phyloP scores from a whole-genome alignment of 129 eudicot species.

The Glebionis coronaria region DNA sequence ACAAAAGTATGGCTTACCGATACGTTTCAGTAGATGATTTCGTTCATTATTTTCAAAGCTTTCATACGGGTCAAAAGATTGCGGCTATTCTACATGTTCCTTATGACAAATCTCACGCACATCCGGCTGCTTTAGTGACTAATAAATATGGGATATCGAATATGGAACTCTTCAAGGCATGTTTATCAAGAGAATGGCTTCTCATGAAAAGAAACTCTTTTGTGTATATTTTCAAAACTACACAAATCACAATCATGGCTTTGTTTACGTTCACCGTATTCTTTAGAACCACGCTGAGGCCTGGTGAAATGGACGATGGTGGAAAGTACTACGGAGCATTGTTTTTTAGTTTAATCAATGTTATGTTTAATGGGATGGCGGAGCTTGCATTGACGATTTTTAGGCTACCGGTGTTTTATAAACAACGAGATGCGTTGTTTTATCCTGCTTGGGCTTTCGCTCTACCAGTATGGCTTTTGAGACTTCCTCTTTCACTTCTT shows the following conservation, averaged over 20 bases:
- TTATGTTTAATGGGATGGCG: slow-evolving; percentile 87
- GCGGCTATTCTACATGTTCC: slow-evolving; percentile 45
- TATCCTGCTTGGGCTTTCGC: slow-evolving; percentile 97
- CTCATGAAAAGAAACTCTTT: slow-evolving; percentile 74
- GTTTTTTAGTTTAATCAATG: slow-evolving; percentile 67
- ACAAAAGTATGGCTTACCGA: slow-evolving; percentile 53
- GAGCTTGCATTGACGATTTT: slow-evolving; percentile 74
- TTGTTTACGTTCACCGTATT: slow-evolving; percentile 69
- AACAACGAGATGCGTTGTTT: slow-evolving; percentile 74
- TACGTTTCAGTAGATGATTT: slow-evolving; percentile 65
- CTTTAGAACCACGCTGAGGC: slow-evolving; percentile 67
- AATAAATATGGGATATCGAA: slow-evolving; percentile 77
- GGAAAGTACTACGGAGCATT: slow-evolving; percentile 76
- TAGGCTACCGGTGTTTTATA: slow-evolving; percentile 78
- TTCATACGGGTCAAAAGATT: slow-evolving; percentile 47
- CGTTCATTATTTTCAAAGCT: slow-evolving; percentile 47
- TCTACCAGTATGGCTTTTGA: slow-evolving; percentile 73
- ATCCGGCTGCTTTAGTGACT: slow-evolving; percentile 77
- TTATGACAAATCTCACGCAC: slow-evolving; percentile 58
- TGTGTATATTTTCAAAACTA: slow-evolving; percentile 75
- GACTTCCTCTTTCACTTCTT: slow-evolving; percentile 74
- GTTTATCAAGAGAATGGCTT: slow-evolving; percentile 81
- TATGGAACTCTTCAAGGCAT: slow-evolving; percentile 65
- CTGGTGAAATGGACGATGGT: slow-evolving; percentile 56
- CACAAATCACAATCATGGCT: slow-evolving; percentile 81